phyloP scores from a whole-genome alignment of 495 filamentous ascomycete genomes.

The Neurospora hispaniola region DNA sequence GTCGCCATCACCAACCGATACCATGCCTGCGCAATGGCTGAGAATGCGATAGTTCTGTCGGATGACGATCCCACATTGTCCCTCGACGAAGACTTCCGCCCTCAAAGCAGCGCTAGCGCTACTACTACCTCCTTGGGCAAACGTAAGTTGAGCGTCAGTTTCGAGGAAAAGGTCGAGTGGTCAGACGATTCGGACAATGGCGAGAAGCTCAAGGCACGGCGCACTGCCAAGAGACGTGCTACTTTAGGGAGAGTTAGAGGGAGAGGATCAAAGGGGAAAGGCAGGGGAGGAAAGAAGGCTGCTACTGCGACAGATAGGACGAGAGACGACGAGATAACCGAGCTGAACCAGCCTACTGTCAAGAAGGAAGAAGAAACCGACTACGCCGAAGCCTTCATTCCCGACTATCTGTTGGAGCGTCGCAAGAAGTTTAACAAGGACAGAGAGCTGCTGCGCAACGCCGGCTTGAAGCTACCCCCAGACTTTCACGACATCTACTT shows the following conservation, averaged over 20 bases:
- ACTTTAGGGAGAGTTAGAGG: constrained; percentile 9
- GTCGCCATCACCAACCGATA: not conserved
- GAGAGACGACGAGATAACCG: constrained; percentile 2
- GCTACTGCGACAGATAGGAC: not conserved
- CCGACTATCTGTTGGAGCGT: constrained; percentile 39
- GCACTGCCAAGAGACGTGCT: constrained; percentile 14
- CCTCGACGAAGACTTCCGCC: not conserved
- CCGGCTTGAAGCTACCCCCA: constrained; percentile 68
- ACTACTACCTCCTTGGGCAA: constrained; percentile 4
- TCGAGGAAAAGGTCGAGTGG: constrained; percentile 30
- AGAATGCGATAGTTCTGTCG: constrained; percentile 9
- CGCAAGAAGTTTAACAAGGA: constrained; percentile 48
- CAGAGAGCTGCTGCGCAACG: constrained; percentile 47
- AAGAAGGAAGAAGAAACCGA: constrained; percentile 17
- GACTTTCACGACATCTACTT: constrained; percentile 74
- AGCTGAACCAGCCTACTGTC: constrained; percentile 6
- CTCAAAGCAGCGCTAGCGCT: not conserved
- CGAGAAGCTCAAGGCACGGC: constrained; percentile 19
- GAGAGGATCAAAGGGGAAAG: constrained; percentile 17
- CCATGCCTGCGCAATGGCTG: constrained; percentile 7
- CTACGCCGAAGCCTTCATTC: constrained; percentile 23
- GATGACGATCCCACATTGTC: constrained; percentile 15
- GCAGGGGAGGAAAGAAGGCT: not conserved
- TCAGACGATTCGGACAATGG: constrained; percentile 27
- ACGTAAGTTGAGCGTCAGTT: constrained; percentile 16